Evolutionary conservation across 2,329 filamentous ascomycete species (phyloP), one percentile per base, ranked within the genome.

Genomic region (Epichloe sylvatica): DNA sequence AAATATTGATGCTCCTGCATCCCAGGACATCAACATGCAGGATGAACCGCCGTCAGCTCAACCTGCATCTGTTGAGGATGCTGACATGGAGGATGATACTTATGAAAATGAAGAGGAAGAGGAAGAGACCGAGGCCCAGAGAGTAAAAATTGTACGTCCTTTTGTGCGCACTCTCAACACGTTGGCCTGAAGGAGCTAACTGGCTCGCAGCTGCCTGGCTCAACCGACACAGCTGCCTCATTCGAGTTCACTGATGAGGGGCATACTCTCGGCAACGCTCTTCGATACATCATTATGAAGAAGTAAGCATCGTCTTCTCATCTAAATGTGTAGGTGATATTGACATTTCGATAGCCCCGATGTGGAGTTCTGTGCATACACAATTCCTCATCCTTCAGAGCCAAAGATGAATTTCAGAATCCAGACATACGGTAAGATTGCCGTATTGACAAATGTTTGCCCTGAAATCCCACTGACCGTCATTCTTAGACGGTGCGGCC

Each of bases 341-440:
- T 56, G 43, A 56, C 49, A 23, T 40, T 11, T 48, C 13, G 21
- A 48, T 56, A 97, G 91, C 66, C 91, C 92, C 33, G 81, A 92
- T 55, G 92, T 98, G 52, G 92, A 98, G 66, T 96, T 98, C 70
- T 97, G 92, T 68, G 92, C 91, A 53, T 98, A 98, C 68, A 87
- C 91, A 7, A 97, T 98, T 53, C 92, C 92, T 33, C 92, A 98
- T 69, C 92, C 92, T 46, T 94, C 90, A 38, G 92, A 98, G 68
- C 73, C 83, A 39, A 92, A 94, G 70, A 95, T 98, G 91, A 95
- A 97, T 63, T 73, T 98, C 54, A 81, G 92, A 60, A 97, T 98
- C 54, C 92, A 98, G 69, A 98, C 91, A 57, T 97, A 92, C 61
- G 86, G 91, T 95, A 72, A 64, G 81, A 9, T 40, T 35, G 30